phyloP scores from a whole-genome alignment of 148 eudicot species.

The Vaccinium vitisidaea region DNA sequence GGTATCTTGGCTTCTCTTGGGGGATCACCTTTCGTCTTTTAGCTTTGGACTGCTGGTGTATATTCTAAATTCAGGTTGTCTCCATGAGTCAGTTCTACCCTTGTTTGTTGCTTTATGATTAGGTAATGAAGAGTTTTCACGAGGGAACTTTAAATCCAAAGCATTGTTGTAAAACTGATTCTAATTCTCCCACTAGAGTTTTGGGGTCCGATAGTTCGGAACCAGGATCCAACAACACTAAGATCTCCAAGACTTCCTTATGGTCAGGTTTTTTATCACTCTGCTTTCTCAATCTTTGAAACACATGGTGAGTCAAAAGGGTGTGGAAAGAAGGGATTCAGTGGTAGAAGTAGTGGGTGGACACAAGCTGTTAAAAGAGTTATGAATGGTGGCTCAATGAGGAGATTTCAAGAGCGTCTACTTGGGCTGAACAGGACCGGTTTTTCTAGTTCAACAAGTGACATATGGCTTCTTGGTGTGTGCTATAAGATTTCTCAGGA shows the following conservation, averaged over 20 bases:
- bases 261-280: slow-evolving; percentile 50
- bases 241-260: slow-evolving; percentile 39
- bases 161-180: slow-evolving; percentile 34
- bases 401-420: slow-evolving; percentile 73
- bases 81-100: slow-evolving; percentile 12
- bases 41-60: slow-evolving; percentile 18
- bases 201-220: slow-evolving; percentile 41
- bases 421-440: slow-evolving; percentile 55
- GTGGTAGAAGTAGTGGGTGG: slow-evolving; percentile 58
- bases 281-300: slow-evolving; percentile 59
- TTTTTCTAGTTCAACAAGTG: slow-evolving; percentile 54
- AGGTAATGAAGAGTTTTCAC: slow-evolving; percentile 69
- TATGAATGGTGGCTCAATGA: slow-evolving; percentile 74
- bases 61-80: slow-evolving; percentile 10
- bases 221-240: slow-evolving; percentile 36
- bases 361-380: slow-evolving; percentile 66
- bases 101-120: slow-evolving; percentile 24
- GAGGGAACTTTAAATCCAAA: slow-evolving; percentile 39
- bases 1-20: slow-evolving; percentile 10
- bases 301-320: slow-evolving; percentile 32
- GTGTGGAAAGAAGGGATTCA: slow-evolving; percentile 37
- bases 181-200: slow-evolving; percentile 39
- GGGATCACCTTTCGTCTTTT: neutral
- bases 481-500: slow-evolving; percentile 61
- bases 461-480: slow-evolving; percentile 89